Evolutionary conservation across 345 rosid genomes (phyloP).

Genomic region (Acer saccharum): DNA sequence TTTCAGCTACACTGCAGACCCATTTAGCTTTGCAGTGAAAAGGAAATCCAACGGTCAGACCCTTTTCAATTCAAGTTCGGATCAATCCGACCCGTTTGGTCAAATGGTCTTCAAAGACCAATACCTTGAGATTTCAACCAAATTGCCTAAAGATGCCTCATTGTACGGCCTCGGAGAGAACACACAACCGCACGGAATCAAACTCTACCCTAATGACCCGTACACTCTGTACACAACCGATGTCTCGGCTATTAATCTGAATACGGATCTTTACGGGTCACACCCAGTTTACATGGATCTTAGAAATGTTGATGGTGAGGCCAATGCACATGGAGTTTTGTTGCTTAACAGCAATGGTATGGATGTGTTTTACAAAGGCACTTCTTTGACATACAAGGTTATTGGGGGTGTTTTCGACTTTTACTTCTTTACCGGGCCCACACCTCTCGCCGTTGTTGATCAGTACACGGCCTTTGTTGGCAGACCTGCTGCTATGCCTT

Average conservation of each 20-base stretch:
- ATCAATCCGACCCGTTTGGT: conserved; percentile 49
- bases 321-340: conserved; percentile 76
- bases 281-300: conserved; percentile 99
- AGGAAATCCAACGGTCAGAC: conserved; percentile 75
- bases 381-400: conserved; percentile 82
- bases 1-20: conserved; percentile 69
- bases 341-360: conserved; percentile 92
- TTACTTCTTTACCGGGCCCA: conserved; percentile 82
- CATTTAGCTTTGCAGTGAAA: conserved; percentile 86
- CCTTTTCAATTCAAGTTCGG: conserved; percentile 76
- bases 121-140: conserved; percentile 91
- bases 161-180: conserved; percentile 92
- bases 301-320: conserved; percentile 67
- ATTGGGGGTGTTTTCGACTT: conserved; percentile 95
- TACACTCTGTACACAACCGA: conserved; percentile 91
- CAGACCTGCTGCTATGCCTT: conserved; percentile 98
- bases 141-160: conserved; percentile 78
- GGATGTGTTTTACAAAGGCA: conserved; percentile 89
- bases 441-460: conserved; percentile 77
- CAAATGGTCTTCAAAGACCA: conserved; percentile 90
- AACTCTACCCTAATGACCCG: conserved; percentile 85
- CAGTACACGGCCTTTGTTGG: conserved; percentile 86
- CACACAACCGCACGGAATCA: conserved; percentile 94
- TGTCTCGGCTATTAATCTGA: conserved; percentile 78
- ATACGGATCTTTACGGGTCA: conserved; percentile 86